Conservation (phyloP, 352 stramenopile species). For the Phytophthora tubulina region DNA sequence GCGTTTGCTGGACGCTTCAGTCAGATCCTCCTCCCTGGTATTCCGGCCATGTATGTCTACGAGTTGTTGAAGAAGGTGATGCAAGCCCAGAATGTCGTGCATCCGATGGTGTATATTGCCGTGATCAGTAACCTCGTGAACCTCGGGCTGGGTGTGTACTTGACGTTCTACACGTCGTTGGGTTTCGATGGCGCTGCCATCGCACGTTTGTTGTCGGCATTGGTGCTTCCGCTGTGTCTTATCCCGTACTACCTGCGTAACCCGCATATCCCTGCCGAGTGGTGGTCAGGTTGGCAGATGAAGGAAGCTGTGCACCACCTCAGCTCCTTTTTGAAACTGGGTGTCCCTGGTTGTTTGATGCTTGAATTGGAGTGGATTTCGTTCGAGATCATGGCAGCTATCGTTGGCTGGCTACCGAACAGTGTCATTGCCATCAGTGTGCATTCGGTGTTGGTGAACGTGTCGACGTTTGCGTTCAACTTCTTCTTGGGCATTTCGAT, state of each 20-base stretch:
- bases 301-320: conserved; percentile 61
- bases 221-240: conserved; percentile 63
- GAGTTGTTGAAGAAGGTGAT: conserved; percentile 89
- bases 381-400: conserved; percentile 83
- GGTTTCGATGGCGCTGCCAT: conserved; percentile 86
- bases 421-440: conserved; percentile 75
- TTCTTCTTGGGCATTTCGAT: conserved; percentile 85
- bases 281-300: conserved; percentile 79
- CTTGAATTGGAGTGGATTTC: conserved; percentile 76
- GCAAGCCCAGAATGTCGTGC: conserved; percentile 88
- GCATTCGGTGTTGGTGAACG: conserved; percentile 75
- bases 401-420: conserved; percentile 71
- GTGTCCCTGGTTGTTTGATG: conserved; percentile 80
- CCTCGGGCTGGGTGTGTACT: conserved; percentile 70
- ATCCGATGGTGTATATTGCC: conserved; percentile 85
- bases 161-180: conserved; percentile 83
- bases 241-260: conserved; percentile 76
- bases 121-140: conserved; percentile 85
- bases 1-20: conserved; percentile 78
- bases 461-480: conserved; percentile 77
- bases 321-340: conserved; percentile 70
- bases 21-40: conserved; percentile 63
- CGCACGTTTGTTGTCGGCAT: conserved; percentile 67
- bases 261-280: conserved; percentile 50
- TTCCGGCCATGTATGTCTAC: conserved; percentile 89